A percentile compares a stretch with the other conserved stretches of the same genome.
Evolutionary conservation across 768 basidiomycete genomes (phyloP).

Genomic region (Boletus tylopilopsis): DNA sequence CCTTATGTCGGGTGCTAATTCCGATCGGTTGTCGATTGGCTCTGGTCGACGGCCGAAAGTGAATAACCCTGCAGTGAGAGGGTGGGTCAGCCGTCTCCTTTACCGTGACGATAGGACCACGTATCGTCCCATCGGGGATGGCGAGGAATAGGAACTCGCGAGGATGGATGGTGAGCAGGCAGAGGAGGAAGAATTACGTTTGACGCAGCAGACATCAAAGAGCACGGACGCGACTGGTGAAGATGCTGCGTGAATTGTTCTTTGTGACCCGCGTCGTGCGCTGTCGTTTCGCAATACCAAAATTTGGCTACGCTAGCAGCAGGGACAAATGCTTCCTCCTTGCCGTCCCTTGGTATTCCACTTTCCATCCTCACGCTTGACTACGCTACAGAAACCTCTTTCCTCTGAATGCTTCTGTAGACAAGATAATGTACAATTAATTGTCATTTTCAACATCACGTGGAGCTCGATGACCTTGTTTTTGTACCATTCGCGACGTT

Average conservation of each 20-base stretch:
- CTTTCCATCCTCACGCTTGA: constrained; percentile 28
- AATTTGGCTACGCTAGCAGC: constrained; percentile 4
- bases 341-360: constrained; percentile 6
- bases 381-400: constrained; percentile 1
- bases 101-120: constrained; percentile 38
- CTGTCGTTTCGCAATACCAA: constrained; percentile 3
- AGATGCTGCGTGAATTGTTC: constrained; percentile 7
- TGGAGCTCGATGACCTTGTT: constrained; percentile 25
- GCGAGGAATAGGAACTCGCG: constrained; percentile 55
- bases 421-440: constrained; percentile 9
- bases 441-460: constrained; percentile 13
- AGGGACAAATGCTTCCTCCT: background rate
- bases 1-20: constrained; percentile 40
- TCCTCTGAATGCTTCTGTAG: background rate
- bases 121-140: constrained; percentile 47
- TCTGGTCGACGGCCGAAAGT: constrained; percentile 23
- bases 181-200: constrained; percentile 22
- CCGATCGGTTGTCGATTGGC: constrained; percentile 36
- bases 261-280: constrained; percentile 2
- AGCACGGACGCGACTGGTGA: constrained; percentile 3
- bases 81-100: constrained; percentile 52
- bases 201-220: constrained; percentile 12
- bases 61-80: constrained; percentile 24
- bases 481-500: constrained; percentile 12
- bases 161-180: constrained; percentile 42